Evolutionary conservation across 1,139 yeast species (phyloP), one percentile per base, ranked within the genome.

Genomic region (Kurtzmaniella quercitrusa): DNA sequence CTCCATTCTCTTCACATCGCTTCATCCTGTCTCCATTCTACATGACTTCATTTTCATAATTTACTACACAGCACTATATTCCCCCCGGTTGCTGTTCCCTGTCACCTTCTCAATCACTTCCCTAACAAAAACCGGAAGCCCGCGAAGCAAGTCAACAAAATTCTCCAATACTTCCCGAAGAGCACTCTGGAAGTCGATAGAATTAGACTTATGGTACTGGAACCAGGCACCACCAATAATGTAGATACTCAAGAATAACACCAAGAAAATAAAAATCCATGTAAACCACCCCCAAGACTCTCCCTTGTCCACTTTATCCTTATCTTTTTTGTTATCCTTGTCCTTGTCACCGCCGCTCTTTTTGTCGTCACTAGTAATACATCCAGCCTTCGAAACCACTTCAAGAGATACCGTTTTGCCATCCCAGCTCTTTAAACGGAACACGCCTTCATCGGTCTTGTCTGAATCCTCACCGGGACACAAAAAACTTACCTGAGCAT

Each of bases 221-320:
- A 85, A 75, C 85, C 94, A 89, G 0, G 95, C 91, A 15, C 87
- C 85, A 17, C 85, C 87, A 45, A 85, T 75, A 34, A 89, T 79
- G 59, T 87, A 89, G 43, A 78, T 79, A 45, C 91, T 80, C 52
- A 86, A 73, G 48, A 79, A 79, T 39, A 90, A 65, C 11, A 87
- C 81, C 52, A 82, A 69, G 54, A 85, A 77, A 53, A 85, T 74
- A 53, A 85, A 74, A 6, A 84, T 63, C 88, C 90, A 84, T 2
- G 88, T 80, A 56, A 85, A 83, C 83, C 88, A 83, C 40, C 85
- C 89, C 87, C 85, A 81, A 31, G 81, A 80, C 55, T 69, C 75
- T 27, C 75, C 75, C 41, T 55, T 57, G 41, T 68, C 71, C 21
- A 51, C 56, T 15, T 51, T 50, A 31, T 48, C 45, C 19, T 53